These are phyloP conservation scores for Spathaspora arborariae DNA, from an alignment of 805 yeast species.

Conservation along the genomic window DNA sequence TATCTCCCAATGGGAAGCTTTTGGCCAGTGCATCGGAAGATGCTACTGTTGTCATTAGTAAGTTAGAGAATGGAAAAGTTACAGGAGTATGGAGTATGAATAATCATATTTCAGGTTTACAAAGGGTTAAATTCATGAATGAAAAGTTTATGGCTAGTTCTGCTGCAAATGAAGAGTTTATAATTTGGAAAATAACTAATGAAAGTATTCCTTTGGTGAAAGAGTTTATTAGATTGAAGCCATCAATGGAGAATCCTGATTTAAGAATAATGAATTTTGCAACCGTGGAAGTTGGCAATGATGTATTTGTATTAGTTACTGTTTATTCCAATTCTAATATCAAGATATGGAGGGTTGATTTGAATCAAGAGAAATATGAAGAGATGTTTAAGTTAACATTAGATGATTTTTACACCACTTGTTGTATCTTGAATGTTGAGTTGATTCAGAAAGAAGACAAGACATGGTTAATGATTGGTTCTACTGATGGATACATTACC, in stretches of 20 bases:
- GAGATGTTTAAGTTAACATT: slow-evolving; percentile 25
- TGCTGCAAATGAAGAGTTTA: slow-evolving; percentile 86
- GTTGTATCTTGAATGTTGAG: slow-evolving; percentile 69
- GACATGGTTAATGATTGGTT: slow-evolving; percentile 48
- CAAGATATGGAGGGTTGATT: slow-evolving; percentile 56
- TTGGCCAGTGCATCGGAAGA: slow-evolving; percentile 82
- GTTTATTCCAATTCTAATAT: slow-evolving; percentile 86
- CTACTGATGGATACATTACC: slow-evolving; percentile 81
- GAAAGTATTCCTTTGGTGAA: slow-evolving; percentile 43
- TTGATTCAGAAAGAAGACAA: slow-evolving; percentile 30
- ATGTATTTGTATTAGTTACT: slow-evolving; percentile 55
- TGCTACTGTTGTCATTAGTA: slow-evolving; percentile 65
- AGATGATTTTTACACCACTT: slow-evolving; percentile 57
- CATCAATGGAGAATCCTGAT: slow-evolving; percentile 62
- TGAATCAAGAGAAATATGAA: slow-evolving; percentile 32
- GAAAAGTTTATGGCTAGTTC: slow-evolving; percentile 44
- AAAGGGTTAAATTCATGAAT: slow-evolving; percentile 61
- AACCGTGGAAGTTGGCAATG: slow-evolving; percentile 34
- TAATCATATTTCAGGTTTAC: slow-evolving; percentile 87
- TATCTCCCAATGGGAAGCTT: slow-evolving; percentile 43
- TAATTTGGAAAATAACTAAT: slow-evolving; percentile 60
- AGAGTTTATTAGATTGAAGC: slow-evolving; percentile 51
- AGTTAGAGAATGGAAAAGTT: slow-evolving; percentile 40
- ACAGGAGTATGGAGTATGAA: slow-evolving; percentile 58
- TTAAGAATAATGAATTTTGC: slow-evolving; percentile 87